Percentiles rank a stretch among this genome's conserved stretches.
Evolutionary conservation across 441 rosid species (phyloP).

Genomic region (Populus hybrid): DNA sequence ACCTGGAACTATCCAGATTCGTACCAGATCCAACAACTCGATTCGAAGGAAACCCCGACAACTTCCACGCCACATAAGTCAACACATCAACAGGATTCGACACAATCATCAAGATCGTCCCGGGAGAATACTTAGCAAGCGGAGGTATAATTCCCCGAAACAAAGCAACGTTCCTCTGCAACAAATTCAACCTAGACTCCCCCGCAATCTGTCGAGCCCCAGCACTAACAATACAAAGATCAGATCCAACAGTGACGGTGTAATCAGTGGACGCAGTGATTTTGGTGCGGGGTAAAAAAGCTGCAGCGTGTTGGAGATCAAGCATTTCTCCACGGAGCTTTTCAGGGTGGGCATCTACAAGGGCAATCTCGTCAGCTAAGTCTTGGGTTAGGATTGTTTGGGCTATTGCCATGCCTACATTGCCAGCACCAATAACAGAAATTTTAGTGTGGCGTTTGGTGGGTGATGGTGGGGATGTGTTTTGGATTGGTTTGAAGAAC

Average conservation of each 20-base stretch:
- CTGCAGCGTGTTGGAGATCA: slow-evolving; percentile 96
- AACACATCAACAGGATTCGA: slow-evolving; percentile 83
- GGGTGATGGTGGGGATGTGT: slow-evolving; percentile 47
- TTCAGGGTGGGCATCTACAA: slow-evolving; percentile 62
- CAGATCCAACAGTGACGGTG: slow-evolving; percentile 57
- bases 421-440: slow-evolving; percentile 82
- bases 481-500: slow-evolving; percentile 65
- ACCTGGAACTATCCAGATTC: slow-evolving; percentile 78
- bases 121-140: slow-evolving; percentile 66
- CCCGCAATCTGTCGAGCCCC: slow-evolving; percentile 79
- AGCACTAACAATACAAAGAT: slow-evolving; percentile 83
- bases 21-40: slow-evolving; percentile 87
- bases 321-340: slow-evolving; percentile 96
- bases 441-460: slow-evolving; percentile 62
- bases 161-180: slow-evolving; percentile 72
- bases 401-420: slow-evolving; percentile 97
- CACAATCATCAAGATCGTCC: slow-evolving; percentile 59
- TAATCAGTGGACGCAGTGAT: slow-evolving; percentile 74
- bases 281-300: slow-evolving; percentile 92
- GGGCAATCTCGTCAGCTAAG: slow-evolving; percentile 67
- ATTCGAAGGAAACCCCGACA: slow-evolving; percentile 75
- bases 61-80: slow-evolving; percentile 82
- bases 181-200: slow-evolving; percentile 77
- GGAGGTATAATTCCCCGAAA: slow-evolving; percentile 61
- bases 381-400: slow-evolving; percentile 89